Evolutionary conservation across 1,284 basidiomycete genomes (phyloP), one percentile per base, ranked within the genome.

Genomic region (Rhodotorula sp.): DNA sequence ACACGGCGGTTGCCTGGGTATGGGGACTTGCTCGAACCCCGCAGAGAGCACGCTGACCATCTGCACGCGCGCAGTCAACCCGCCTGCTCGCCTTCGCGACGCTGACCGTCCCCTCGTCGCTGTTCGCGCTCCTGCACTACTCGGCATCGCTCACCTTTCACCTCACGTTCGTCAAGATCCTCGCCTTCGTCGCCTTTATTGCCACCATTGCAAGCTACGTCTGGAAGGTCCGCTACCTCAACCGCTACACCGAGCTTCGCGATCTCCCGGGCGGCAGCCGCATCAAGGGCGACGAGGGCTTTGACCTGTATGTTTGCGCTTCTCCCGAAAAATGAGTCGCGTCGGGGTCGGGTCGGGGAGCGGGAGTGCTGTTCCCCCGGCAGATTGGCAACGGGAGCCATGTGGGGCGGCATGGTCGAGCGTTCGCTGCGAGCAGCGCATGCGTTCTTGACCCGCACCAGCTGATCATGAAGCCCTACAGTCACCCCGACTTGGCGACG

Each of bases 401-500:
- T 50, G 48, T 50, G 48, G 48, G 48, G 48, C 39, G n/a, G 39
- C 22, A 25, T 12, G 25, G 48, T 10, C 22, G 25, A 50, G 48
- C 48, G 22, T 12, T 22, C 48, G 22, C 48, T 10, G 27, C 22
- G n/a, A 19, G 48, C 39, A 50, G 25, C 25, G 8, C 48, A 10
- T 10, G 8, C 25, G 10, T 3, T 22, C 48, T n/a, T 21, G 22
- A 17, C 48, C 3, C 29, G 12, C n/a, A 9, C 19, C 12, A 29
- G 2, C 21, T 34, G 36, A 15, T 22, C 19, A 32, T 32, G 32
- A 89, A 90, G 77, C 85, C 25, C 41, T 91, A 50, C 71, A 75
- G 80, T 44, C 92, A 94, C 82, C 92, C 92, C 5, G 92, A 94
- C 80, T 89, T 93, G n/a, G 92, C 92, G 72, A 87, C 88, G 27